phyloP scores from a whole-genome alignment of 148 eudicot species.

The Vaccinium vitisidaea region DNA sequence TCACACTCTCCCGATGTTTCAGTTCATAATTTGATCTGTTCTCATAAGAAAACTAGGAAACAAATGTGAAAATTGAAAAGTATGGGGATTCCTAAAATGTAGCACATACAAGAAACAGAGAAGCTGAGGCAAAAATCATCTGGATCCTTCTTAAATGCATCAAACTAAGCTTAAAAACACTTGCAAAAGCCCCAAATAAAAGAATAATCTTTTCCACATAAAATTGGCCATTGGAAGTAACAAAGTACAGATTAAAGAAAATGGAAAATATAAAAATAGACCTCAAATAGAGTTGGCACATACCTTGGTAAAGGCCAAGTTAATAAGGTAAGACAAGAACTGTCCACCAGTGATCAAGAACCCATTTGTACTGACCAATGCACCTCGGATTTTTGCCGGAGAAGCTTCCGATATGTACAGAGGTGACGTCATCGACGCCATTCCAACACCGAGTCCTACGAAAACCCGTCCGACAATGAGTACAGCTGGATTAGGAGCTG shows the following conservation, averaged over 20 bases:
- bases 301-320: conserved; percentile 70
- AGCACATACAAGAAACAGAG: too few relatives aligned
- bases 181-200: too few relatives aligned
- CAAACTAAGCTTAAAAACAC: too few relatives aligned
- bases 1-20: too few relatives aligned
- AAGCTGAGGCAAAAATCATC: too few relatives aligned
- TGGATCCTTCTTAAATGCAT: too few relatives aligned
- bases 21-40: too few relatives aligned
- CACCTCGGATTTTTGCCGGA: conserved; percentile 63
- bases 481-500: conserved; percentile 51
- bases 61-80: too few relatives aligned
- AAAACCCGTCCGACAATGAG: conserved; percentile 65
- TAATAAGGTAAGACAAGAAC: conserved; percentile 63
- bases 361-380: conserved; percentile 66
- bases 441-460: conserved; percentile 72
- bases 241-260: too few relatives aligned
- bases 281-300: not conserved
- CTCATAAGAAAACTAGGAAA: too few relatives aligned
- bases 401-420: conserved; percentile 73
- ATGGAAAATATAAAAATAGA: not conserved
- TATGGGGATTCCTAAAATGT: too few relatives aligned
- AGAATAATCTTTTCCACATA: not conserved
- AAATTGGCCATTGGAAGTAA: too few relatives aligned
- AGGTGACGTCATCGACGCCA: conserved; percentile 73
- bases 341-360: conserved; percentile 79